A percentile compares a stretch with the other conserved stretches of the same genome.
Evolutionary conservation across 768 basidiomycete genomes (phyloP).

Genomic region (Candolleomyces aberdarensis): DNA sequence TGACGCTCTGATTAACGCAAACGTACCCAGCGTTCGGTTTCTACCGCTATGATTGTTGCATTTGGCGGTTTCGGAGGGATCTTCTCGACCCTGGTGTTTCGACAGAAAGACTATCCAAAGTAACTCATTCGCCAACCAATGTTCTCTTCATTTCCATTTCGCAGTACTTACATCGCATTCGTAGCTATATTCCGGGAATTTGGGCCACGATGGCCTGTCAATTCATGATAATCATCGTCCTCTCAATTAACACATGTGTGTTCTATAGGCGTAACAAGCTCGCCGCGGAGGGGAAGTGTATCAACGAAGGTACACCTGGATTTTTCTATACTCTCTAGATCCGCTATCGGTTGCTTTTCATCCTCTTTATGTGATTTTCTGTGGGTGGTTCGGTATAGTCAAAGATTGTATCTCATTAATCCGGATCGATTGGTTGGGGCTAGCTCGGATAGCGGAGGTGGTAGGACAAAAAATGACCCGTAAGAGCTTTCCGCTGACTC

Average conservation of each 20-base stretch:
- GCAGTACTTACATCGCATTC: background rate
- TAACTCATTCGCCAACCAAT: background rate
- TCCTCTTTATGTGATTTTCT: no score
- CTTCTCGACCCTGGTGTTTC: slow-evolving; percentile 35
- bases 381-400: no score
- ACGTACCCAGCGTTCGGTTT: slow-evolving; percentile 33
- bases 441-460: no score
- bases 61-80: slow-evolving; percentile 39
- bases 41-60: slow-evolving; percentile 31
- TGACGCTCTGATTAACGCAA: background rate
- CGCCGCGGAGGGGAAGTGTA: slow-evolving; percentile 28
- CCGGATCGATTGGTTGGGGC: no score
- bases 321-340: slow-evolving; percentile 38
- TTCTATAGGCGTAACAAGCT: slow-evolving; percentile 27
- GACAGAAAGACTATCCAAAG: slow-evolving; percentile 32
- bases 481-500: no score
- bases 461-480: no score
- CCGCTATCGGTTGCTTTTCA: no score
- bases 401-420: no score
- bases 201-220: slow-evolving; percentile 37
- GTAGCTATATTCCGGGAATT: slow-evolving; percentile 26
- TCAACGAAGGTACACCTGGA: slow-evolving; percentile 33
- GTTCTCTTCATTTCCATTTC: background rate
- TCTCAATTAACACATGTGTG: slow-evolving; percentile 23
- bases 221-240: slow-evolving; percentile 27